Evolutionary conservation across 2,329 filamentous ascomycete species (phyloP), one percentile per base, ranked within the genome.

Genomic region (Pseudohalonectria lignicola): DNA sequence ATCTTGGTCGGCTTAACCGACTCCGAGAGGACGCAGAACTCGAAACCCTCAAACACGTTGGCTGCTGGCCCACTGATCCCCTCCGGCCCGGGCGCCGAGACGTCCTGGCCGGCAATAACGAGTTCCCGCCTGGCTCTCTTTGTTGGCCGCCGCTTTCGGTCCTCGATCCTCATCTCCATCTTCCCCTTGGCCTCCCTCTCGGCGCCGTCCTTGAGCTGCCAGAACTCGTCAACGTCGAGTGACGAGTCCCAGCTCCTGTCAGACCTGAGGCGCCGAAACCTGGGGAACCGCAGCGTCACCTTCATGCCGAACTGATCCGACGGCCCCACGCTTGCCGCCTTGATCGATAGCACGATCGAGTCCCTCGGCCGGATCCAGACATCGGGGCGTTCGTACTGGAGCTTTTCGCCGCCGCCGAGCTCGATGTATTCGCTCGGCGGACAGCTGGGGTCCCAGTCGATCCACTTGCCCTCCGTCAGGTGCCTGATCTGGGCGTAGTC

Each of bases 351-450:
- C 1, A 98, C 86, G 13, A 98, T 60, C 0, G 88, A 95, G 43
- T 96, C 85, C 37, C 75, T 78, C 0, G 92, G 87, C 25, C 82
- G 79, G 51, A 98, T 96, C 88, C 88, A 98, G 38, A 88, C 74
- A 51, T 98, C 90, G 0, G 92, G 92, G 34, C 71, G 68, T 57
- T 96, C 90, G 44, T 73, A 67, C 51, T 92, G 82, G 20, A 59
- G 58, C 8, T 70, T 66, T 39, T 84, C 79, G 11, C 82, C 82
- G 9, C 87, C 86, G 3, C 77, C 88, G 2, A 96, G 73, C 50
- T 88, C 82, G 41, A 98, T 79, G 53, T 79, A 86, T 40, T 83
- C 67, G 1, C 67, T 77, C 0, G 92, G 90, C 2, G 88, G 86
- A 31, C 74, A 79, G 46, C 76, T 80, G 1, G 67, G 53, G 55